A percentile compares a stretch with the other conserved stretches of the same genome.
Evolutionary conservation across 2,329 filamentous ascomycete species (phyloP).

Genomic region (Monilinia fructigena): DNA sequence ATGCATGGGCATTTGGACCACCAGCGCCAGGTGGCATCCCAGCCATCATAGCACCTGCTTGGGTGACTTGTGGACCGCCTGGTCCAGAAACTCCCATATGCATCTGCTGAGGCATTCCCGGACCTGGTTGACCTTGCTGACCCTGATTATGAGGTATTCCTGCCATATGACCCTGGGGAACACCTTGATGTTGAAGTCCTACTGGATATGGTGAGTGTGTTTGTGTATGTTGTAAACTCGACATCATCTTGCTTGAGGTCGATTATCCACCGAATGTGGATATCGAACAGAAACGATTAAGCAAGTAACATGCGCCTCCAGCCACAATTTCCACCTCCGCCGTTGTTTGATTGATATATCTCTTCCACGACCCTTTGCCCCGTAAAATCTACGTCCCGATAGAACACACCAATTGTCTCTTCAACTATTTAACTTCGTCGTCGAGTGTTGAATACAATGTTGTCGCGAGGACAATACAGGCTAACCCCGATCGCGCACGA

Average conservation of each 20-base stretch:
- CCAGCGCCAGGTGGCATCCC: slow-evolving; percentile 68
- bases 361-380: slow-evolving; percentile 30
- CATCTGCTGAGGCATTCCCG: slow-evolving; percentile 65
- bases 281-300: slow-evolving; percentile 48
- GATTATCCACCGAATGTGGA: slow-evolving; percentile 56
- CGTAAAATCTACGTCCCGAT: slow-evolving; percentile 12
- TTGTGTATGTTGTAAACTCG: slow-evolving; percentile 63
- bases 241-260: slow-evolving; percentile 61
- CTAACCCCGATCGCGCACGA: slow-evolving; percentile 31
- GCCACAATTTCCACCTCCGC: slow-evolving; percentile 39
- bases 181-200: slow-evolving; percentile 70
- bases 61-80: slow-evolving; percentile 67
- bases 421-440: slow-evolving; percentile 16
- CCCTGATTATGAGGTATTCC: slow-evolving; percentile 60
- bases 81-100: slow-evolving; percentile 73
- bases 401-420: slow-evolving; percentile 24
- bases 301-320: slow-evolving; percentile 34
- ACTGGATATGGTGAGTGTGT: slow-evolving; percentile 67
- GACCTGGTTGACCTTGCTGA: slow-evolving; percentile 63
- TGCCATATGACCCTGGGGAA: slow-evolving; percentile 55
- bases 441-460: slow-evolving; percentile 21
- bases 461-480: slow-evolving; percentile 32
- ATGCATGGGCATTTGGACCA: slow-evolving; percentile 61
- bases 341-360: slow-evolving; percentile 48
- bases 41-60: slow-evolving; percentile 68